Evolutionary conservation across 1,284 basidiomycete genomes (phyloP).

Genomic region (Ceratobasidium theobromae): DNA sequence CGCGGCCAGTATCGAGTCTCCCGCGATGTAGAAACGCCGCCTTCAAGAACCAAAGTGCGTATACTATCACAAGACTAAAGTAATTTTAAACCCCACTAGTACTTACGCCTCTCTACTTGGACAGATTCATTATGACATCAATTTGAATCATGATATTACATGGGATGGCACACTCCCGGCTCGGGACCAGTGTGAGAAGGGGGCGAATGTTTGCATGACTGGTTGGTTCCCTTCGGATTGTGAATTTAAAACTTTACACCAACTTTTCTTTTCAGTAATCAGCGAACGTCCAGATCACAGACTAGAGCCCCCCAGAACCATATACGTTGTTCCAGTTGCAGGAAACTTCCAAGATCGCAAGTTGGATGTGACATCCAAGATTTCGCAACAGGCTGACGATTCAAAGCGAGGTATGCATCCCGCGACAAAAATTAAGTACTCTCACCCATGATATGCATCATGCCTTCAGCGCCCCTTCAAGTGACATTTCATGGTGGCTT

Average conservation of each 20-base stretch:
- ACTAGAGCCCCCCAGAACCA: constrained; percentile 16
- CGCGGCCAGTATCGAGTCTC: constrained; percentile 9
- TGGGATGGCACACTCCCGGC: constrained; percentile 29
- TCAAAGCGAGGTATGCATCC: not conserved
- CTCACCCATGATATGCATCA: not conserved
- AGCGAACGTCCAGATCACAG: constrained; percentile 25
- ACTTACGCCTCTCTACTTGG: no score
- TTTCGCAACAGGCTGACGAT: not conserved
- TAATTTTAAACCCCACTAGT: no score
- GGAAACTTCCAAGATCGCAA: constrained; percentile 4
- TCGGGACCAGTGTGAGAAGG: constrained; percentile 18
- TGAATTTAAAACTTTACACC: not conserved
- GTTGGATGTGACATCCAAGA: constrained; percentile 10
- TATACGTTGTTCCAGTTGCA: constrained; percentile 25
- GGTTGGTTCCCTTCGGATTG: not conserved
- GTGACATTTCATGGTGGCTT: constrained; percentile 11
- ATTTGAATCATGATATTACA: not conserved
- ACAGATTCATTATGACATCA: constrained; percentile 26
- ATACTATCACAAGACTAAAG: not conserved
- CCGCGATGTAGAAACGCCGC: constrained; percentile 22
- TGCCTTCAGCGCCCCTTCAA: not conserved
- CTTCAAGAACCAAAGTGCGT: constrained; percentile 12
- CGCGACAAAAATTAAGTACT: not conserved
- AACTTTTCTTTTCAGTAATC: not conserved
- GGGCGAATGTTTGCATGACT: constrained; percentile 25